Evolutionary conservation across 257 asterid genomes (phyloP).

Genomic region (Jacaranda mimosifolia): DNA sequence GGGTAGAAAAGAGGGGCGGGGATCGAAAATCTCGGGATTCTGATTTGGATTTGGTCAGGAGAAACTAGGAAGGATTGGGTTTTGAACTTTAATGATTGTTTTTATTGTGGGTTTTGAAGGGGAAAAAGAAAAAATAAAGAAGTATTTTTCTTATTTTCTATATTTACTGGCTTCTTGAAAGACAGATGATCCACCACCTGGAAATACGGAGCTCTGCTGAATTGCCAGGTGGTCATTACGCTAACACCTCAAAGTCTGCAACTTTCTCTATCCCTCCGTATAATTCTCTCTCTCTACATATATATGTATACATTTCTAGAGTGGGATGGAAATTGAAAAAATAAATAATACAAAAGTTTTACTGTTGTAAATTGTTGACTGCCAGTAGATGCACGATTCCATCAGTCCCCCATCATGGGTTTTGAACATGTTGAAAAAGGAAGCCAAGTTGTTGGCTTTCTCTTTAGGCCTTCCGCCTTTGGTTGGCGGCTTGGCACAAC

Average conservation of each 20-base stretch:
- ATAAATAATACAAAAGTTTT: not conserved
- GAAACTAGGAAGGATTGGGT: not conserved
- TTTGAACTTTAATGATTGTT: conserved; percentile 1
- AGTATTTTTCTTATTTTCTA: not conserved
- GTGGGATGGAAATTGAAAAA: not conserved
- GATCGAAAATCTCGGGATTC: conserved; percentile 49
- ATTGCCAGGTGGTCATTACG: conserved; percentile 47
- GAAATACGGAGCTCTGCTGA: conserved; percentile 37
- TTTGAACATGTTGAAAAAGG: conserved; percentile 28
- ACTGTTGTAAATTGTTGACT: conserved; percentile 41
- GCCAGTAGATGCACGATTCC: conserved; percentile 27
- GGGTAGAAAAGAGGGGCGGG: conserved; percentile 17
- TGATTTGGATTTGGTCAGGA: conserved; percentile 13
- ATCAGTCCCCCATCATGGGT: conserved; percentile 31
- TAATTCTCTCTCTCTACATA: not conserved
- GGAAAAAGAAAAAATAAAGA: not conserved
- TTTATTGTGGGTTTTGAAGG: conserved; percentile 3
- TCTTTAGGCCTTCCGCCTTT: conserved; percentile 26
- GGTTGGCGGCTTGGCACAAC: conserved; percentile 36
- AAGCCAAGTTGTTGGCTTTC: conserved; percentile 9
- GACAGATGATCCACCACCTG: conserved; percentile 50
- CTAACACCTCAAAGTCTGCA: conserved; percentile 31
- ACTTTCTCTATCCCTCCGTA: conserved; percentile 29
- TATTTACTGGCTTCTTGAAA: conserved; percentile 5
- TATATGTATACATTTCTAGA: conserved; percentile 22